A percentile compares a stretch with the other conserved stretches of the same genome.
phyloP scores from a whole-genome alignment of 2,329 filamentous ascomycete species.

The Cercospora citrullina region DNA sequence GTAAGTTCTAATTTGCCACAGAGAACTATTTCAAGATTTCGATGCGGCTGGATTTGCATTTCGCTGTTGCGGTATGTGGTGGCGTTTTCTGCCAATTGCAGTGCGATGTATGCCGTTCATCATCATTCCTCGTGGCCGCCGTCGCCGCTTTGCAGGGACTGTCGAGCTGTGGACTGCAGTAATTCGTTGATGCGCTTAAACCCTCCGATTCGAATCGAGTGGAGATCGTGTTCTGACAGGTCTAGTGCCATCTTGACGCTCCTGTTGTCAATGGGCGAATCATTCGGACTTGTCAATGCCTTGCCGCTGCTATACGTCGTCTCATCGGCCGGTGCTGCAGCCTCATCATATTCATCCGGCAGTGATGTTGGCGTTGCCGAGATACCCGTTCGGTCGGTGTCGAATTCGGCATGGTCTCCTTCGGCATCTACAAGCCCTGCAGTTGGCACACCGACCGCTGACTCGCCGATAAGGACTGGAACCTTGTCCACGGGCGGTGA shows the following conservation, averaged over 20 bases:
- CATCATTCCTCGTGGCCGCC: neutral
- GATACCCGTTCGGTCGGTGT: neutral
- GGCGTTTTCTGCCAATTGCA: neutral
- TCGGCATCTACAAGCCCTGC: conserved; percentile 7
- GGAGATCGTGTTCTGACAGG: conserved; percentile 19
- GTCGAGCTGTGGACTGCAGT: neutral
- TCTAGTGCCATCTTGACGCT: conserved; percentile 25
- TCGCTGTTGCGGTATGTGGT: neutral
- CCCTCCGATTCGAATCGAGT: conserved; percentile 6
- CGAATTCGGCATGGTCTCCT: neutral
- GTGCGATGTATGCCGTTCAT: neutral
- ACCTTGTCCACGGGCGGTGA: conserved; percentile 7
- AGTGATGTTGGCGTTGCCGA: neutral
- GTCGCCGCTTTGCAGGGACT: conserved; percentile 7
- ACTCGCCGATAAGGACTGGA: conserved; percentile 1
- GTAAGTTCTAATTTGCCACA: conserved; percentile 1
- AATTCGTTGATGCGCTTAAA: conserved; percentile 13
- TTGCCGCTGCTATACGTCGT: neutral
- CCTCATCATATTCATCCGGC: neutral
- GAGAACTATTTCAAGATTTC: neutral
- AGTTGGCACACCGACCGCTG: conserved; percentile 4
- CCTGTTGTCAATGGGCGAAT: conserved; percentile 22
- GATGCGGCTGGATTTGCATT: neutral
- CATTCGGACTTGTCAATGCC: neutral
- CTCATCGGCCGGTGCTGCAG: neutral